These are phyloP conservation scores for Cladosporium phlei DNA, from an alignment of 2,329 filamentous ascomycete species.

Conservation along the genomic window DNA sequence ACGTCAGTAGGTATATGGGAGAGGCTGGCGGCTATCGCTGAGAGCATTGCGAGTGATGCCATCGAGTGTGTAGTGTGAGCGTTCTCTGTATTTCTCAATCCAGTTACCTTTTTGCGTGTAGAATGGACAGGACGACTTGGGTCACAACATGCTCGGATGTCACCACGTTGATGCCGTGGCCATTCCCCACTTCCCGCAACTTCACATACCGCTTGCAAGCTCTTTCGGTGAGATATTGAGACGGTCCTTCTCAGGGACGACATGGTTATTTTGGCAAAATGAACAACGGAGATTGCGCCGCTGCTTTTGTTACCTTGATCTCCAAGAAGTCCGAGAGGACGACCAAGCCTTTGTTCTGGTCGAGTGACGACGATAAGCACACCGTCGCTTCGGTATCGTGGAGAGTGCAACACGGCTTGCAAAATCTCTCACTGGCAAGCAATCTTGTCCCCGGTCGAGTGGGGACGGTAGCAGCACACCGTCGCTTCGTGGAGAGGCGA, in stretches of 20 bases:
- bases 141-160: conserved; percentile 85
- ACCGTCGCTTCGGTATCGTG: conserved; percentile 69
- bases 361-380: no score
- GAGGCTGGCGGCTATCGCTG: no score
- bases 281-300: conserved; percentile 69
- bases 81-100: conserved; percentile 66
- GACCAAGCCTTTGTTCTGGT: no score
- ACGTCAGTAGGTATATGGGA: no score
- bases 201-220: conserved; percentile 78
- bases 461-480: conserved; percentile 82
- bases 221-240: conserved; percentile 74
- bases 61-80: no score
- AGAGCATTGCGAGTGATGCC: no score
- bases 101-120: conserved; percentile 65
- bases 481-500: conserved; percentile 71
- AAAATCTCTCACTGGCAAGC: no score
- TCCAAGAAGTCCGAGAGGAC: no score
- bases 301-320: no score
- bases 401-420: no score
- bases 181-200: conserved; percentile 69
- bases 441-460: no score
- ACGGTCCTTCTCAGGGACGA: conserved; percentile 74
- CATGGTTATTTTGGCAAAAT: conserved; percentile 78
- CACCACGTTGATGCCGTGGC: conserved; percentile 87
- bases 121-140: conserved; percentile 71